A percentile compares a stretch with the other conserved stretches of the same genome.
phyloP scores from a whole-genome alignment of 805 yeast genomes.

The Suhomyces kilbournensis region DNA sequence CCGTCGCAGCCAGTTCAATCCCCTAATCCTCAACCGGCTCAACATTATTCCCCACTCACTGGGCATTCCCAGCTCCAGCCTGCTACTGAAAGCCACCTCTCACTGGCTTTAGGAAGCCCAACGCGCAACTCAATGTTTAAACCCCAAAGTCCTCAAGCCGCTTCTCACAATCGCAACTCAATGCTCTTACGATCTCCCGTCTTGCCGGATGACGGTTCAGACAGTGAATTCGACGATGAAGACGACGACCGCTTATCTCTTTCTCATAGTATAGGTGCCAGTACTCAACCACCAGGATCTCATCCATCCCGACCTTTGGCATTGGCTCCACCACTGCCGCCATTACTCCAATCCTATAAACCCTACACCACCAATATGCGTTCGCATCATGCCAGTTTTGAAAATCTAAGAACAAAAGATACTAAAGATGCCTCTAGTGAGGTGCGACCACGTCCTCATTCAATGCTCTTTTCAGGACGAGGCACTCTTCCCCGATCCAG shows the following conservation, averaged over 20 bases:
- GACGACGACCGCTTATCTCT: not conserved
- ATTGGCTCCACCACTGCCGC: not conserved
- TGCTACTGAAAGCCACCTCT: not conserved
- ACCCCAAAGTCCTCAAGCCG: not conserved
- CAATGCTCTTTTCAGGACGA: conserved; percentile 2
- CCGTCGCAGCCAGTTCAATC: no score
- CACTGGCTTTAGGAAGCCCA: not conserved
- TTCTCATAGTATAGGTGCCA: not conserved
- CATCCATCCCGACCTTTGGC: not conserved
- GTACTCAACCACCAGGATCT: not conserved
- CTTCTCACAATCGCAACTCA: not conserved
- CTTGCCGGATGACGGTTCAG: conserved; percentile 7
- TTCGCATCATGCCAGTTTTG: not conserved
- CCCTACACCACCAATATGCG: not conserved
- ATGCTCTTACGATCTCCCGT: conserved; percentile 3
- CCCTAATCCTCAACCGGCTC: no score
- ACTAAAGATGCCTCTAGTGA: not conserved
- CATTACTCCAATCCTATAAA: not conserved
- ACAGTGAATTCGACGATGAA: conserved; percentile 13
- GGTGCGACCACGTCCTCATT: conserved; percentile 2
- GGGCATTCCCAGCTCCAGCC: not conserved
- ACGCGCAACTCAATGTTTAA: not conserved
- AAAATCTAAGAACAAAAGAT: not conserved
- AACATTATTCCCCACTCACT: no score
- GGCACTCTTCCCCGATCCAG: not conserved